These are phyloP conservation scores for Chimonanthus salicifolius DNA, from an alignment of 164 flowering plant species.

Conservation along the genomic window DNA sequence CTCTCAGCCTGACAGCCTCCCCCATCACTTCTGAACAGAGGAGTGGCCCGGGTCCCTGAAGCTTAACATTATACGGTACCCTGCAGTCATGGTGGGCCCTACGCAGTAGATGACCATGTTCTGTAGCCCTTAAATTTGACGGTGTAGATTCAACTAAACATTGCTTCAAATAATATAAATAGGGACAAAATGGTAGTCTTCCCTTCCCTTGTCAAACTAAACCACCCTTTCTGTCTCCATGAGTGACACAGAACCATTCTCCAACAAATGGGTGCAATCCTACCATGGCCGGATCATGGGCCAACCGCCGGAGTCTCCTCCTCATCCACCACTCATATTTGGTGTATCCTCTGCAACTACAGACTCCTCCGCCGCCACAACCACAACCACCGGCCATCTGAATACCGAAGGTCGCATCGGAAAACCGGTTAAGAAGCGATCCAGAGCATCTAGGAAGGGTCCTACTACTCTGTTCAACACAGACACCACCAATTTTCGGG, in stretches of 20 bases:
- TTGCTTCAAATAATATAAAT: too few species aligned
- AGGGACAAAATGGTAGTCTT: neutral
- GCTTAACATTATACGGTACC: too few species aligned
- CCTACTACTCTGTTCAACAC: conserved; percentile 78
- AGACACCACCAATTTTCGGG: conserved; percentile 68
- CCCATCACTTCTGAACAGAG: too few species aligned
- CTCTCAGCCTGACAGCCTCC: too few species aligned
- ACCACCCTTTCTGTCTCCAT: conserved; percentile 1
- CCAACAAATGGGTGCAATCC: conserved; percentile 31
- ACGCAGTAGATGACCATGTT: too few species aligned
- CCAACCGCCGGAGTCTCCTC: neutral
- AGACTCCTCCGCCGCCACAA: conserved; percentile 19
- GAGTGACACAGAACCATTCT: conserved; percentile 27
- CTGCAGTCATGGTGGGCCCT: too few species aligned
- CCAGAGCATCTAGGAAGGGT: conserved; percentile 63
- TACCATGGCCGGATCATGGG: conserved; percentile 12
- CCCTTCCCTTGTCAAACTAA: neutral
- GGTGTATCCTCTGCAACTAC: conserved; percentile 4
- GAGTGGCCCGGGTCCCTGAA: too few species aligned
- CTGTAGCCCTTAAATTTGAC: too few species aligned
- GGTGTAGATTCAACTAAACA: too few species aligned
- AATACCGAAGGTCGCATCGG: conserved; percentile 50
- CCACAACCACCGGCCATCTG: conserved; percentile 13
- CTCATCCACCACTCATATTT: neutral
- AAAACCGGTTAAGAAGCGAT: conserved; percentile 43